A percentile compares a stretch with the other conserved stretches of the same genome.
Conservation (phyloP, 1,139 yeast genomes). For the Candida dubliniensis region DNA sequence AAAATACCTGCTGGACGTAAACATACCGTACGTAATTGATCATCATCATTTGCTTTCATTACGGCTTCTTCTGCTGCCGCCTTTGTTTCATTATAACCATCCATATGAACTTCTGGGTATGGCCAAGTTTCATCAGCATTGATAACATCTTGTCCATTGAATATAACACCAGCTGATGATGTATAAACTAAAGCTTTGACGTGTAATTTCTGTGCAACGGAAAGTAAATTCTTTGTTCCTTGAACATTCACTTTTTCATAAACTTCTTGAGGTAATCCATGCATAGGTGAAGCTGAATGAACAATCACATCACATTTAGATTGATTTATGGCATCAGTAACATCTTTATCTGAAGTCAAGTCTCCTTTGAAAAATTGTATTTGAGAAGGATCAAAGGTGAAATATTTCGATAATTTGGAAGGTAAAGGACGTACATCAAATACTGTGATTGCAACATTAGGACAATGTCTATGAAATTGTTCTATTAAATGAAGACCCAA, state of each 20-base stretch:
- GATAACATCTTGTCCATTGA: slow-evolving; percentile 85
- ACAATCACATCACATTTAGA: slow-evolving; percentile 77
- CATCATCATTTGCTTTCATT: slow-evolving; percentile 58
- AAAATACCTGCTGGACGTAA: slow-evolving; percentile 97
- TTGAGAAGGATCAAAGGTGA: slow-evolving; percentile 63
- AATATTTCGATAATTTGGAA: slow-evolving; percentile 63
- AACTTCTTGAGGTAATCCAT: slow-evolving; percentile 75
- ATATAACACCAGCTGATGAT: slow-evolving; percentile 95
- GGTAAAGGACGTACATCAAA: slow-evolving; percentile 91
- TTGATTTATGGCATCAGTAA: slow-evolving; percentile 57
- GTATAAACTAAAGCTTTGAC: slow-evolving; percentile 85
- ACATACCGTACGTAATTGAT: slow-evolving; percentile 73
- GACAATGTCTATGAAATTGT: slow-evolving; percentile 67
- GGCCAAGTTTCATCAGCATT: slow-evolving; percentile 97
- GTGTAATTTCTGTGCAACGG: slow-evolving; percentile 55
- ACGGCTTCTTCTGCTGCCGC: slow-evolving; percentile 88
- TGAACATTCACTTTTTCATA: slow-evolving; percentile 88
- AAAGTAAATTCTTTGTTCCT: slow-evolving; percentile 78
- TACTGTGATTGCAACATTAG: slow-evolving; percentile 77
- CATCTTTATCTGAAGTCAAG: slow-evolving; percentile 71
- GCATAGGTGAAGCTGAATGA: slow-evolving; percentile 96
- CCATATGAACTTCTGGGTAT: slow-evolving; percentile 89
- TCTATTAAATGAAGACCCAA: slow-evolving; percentile 89
- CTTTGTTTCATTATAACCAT: slow-evolving; percentile 93
- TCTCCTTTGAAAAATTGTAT: slow-evolving; percentile 79